A percentile compares a stretch with the other conserved stretches of the same genome.
phyloP scores from a whole-genome alignment of 306 rosid genomes.

The Acmispon strigosus region DNA sequence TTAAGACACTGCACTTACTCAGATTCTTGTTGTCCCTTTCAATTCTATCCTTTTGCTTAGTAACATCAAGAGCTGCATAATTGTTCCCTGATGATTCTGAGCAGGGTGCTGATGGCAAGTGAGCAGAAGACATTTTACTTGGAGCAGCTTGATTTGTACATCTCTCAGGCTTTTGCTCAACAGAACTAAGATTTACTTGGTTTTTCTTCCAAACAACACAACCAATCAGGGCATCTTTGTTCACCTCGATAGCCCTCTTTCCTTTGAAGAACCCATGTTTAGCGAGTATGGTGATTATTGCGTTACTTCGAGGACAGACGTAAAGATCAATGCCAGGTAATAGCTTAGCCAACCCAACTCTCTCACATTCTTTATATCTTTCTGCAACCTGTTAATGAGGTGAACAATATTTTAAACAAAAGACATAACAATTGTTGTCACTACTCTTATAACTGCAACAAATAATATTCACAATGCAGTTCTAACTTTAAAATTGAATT shows the following conservation, averaged over 20 bases:
- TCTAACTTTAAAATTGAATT: too few species aligned
- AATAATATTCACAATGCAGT: too few species aligned
- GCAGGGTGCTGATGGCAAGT: too few species aligned
- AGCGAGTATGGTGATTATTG: background rate
- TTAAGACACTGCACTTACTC: too few species aligned
- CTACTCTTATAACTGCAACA: background rate
- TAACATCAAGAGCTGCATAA: background rate
- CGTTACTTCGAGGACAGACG: background rate
- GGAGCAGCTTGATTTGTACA: too few species aligned
- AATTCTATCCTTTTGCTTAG: too few species aligned
- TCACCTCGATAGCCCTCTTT: background rate
- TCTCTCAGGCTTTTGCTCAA: background rate
- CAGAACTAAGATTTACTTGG: background rate
- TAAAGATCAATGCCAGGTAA: background rate
- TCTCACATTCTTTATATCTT: background rate
- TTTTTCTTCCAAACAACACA: background rate
- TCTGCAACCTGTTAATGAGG: background rate
- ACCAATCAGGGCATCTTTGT: background rate
- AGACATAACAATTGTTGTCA: background rate
- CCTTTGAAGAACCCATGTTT: background rate
- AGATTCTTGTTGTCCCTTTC: too few species aligned
- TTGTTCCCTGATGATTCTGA: background rate
- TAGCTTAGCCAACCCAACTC: background rate
- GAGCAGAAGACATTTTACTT: too few species aligned
- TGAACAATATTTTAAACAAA: background rate